phyloP scores from a whole-genome alignment of 352 stramenopile genomes.

The Phytophthora fragariaefolia region DNA sequence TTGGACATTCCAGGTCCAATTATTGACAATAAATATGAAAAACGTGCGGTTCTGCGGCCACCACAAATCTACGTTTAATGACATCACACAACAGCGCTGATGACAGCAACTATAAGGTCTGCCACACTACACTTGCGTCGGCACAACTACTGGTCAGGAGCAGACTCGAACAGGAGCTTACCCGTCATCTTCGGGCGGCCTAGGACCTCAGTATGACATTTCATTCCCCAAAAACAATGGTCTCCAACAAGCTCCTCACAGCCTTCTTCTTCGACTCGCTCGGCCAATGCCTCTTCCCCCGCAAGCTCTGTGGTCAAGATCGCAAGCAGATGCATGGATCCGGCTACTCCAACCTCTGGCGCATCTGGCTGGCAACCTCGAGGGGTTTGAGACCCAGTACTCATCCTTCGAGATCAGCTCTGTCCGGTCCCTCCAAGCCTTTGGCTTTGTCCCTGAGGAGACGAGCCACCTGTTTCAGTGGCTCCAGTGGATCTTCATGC shows the following conservation, averaged over 20 bases:
- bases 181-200: neutral
- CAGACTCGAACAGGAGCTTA: neutral
- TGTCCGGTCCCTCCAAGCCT: too few relatives aligned
- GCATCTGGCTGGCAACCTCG: too few relatives aligned
- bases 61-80: neutral
- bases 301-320: too few relatives aligned
- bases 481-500: too few relatives aligned
- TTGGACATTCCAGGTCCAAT: neutral
- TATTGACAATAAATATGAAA: constrained; percentile 1
- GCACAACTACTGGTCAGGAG: neutral
- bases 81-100: neutral
- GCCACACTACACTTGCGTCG: neutral
- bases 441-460: too few relatives aligned
- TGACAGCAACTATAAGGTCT: neutral
- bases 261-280: too few relatives aligned
- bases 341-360: too few relatives aligned
- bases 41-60: neutral
- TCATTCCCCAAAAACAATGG: neutral
- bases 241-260: neutral
- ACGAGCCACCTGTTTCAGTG: too few relatives aligned
- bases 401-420: too few relatives aligned
- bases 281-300: too few relatives aligned
- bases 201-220: neutral
- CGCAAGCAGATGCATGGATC: too few relatives aligned
- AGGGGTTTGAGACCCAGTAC: too few relatives aligned